Percentiles rank a stretch among this genome's conserved stretches.
phyloP scores from a whole-genome alignment of 805 yeast genomes.

The Saturnispora mendoncae region DNA sequence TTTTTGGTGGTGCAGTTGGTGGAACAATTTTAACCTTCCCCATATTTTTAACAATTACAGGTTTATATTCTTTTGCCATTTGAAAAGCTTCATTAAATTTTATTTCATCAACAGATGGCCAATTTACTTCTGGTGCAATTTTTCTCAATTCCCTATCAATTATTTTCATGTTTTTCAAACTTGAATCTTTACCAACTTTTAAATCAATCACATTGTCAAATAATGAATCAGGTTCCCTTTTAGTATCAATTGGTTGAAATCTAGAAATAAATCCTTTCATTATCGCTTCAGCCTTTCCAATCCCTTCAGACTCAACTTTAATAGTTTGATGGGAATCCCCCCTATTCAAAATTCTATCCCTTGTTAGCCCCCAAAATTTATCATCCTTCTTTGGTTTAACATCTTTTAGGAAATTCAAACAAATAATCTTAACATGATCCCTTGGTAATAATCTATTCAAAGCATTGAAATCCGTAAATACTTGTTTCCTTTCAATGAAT shows the following conservation, averaged over 20 bases:
- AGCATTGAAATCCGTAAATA: constrained; percentile 44
- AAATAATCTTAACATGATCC: constrained; percentile 48
- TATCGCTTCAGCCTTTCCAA: constrained; percentile 44
- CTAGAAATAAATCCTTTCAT: constrained; percentile 67
- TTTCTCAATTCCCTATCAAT: constrained; percentile 33
- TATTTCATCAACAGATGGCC: constrained; percentile 32
- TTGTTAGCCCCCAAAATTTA: constrained; percentile 44
- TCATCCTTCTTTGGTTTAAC: constrained; percentile 23
- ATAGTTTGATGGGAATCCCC: constrained; percentile 90
- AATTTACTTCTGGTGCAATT: constrained; percentile 36
- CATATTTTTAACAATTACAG: constrained; percentile 36
- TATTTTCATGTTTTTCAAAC: constrained; percentile 39
- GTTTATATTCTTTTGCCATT: constrained; percentile 45
- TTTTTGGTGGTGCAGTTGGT: neutral
- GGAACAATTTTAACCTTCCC: constrained; percentile 8
- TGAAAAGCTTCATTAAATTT: constrained; percentile 40
- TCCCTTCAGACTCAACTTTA: constrained; percentile 40
- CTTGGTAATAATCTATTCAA: constrained; percentile 37
- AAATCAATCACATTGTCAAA: constrained; percentile 64
- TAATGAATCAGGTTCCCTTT: constrained; percentile 46
- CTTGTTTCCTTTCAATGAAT: constrained; percentile 55
- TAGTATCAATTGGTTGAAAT: constrained; percentile 49
- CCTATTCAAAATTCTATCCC: constrained; percentile 49
- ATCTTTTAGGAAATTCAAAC: constrained; percentile 51
- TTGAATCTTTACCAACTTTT: constrained; percentile 36